A percentile compares a stretch with the other conserved stretches of the same genome.
phyloP scores from a whole-genome alignment of 768 basidiomycete genomes.

The Pulveroboletus sp. region DNA sequence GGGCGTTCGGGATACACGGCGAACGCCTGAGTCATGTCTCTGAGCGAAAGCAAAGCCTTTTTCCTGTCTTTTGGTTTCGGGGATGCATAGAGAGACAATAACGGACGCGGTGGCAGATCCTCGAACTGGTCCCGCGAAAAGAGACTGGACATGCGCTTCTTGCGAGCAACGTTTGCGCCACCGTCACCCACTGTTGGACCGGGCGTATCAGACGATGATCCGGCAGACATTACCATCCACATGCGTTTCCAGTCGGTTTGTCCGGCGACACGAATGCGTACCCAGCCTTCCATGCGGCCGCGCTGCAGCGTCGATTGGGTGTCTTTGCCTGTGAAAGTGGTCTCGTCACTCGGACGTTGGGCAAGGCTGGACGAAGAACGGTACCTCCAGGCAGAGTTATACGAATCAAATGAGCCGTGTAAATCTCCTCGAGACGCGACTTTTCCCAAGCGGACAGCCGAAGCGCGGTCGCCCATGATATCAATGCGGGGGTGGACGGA shows the following conservation, averaged over 20 bases:
- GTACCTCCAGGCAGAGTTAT: constrained; percentile 58
- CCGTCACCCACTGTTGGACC: constrained; percentile 26
- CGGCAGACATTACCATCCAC: constrained; percentile 73
- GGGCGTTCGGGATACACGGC: constrained; percentile 96
- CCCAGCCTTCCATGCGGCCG: constrained; percentile 88
- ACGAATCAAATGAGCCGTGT: constrained; percentile 89
- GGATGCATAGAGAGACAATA: constrained; percentile 57
- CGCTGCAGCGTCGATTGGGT: constrained; percentile 60
- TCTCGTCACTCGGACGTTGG: constrained; percentile 17
- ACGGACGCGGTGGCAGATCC: constrained; percentile 34
- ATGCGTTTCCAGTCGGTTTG: constrained; percentile 94
- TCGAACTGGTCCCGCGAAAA: constrained; percentile 52
- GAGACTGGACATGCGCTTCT: constrained; percentile 57
- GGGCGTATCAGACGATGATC: constrained; percentile 28
- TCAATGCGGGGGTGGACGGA: constrained; percentile 60
- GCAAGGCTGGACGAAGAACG: constrained; percentile 21
- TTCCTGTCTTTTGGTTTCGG: constrained; percentile 73
- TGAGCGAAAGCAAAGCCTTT: constrained; percentile 65
- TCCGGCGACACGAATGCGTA: constrained; percentile 87
- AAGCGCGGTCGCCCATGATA: constrained; percentile 90
- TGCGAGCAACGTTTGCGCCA: constrained; percentile 28
- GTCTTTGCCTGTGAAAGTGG: constrained; percentile 36
- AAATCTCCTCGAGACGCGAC: constrained; percentile 91
- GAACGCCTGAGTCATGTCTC: constrained; percentile 76
- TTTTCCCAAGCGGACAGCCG: constrained; percentile 94